A percentile compares a stretch with the other conserved stretches of the same genome.
phyloP scores from a whole-genome alignment of 2,329 filamentous ascomycete species.

The Diaporthe sp. region DNA sequence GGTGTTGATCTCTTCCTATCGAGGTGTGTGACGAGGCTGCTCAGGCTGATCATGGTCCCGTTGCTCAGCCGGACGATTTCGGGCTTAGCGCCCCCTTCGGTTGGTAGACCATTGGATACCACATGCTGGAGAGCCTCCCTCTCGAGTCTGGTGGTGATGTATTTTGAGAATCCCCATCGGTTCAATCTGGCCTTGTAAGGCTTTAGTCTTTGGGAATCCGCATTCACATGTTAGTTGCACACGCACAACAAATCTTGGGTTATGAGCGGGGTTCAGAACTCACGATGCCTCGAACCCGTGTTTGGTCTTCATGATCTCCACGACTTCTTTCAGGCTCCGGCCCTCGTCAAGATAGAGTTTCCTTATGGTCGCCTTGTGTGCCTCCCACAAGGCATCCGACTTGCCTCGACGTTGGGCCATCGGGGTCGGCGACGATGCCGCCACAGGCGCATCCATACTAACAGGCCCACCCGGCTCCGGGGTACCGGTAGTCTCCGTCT shows the following conservation, averaged over 20 bases:
- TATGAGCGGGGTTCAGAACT: neutral
- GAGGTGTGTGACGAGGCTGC: constrained; percentile 8
- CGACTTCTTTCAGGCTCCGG: constrained; percentile 10
- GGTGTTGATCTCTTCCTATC: neutral
- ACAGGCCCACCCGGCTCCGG: neutral
- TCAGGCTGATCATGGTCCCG: neutral
- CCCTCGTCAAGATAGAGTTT: neutral
- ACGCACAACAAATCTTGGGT: too few relatives aligned
- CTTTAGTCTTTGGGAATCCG: neutral
- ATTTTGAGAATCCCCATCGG: constrained; percentile 12
- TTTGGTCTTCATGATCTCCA: constrained; percentile 2
- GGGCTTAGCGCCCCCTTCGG: too few relatives aligned
- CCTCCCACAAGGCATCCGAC: neutral
- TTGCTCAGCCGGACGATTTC: neutral
- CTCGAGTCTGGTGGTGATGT: constrained; percentile 10
- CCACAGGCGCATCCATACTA: neutral
- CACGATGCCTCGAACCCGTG: constrained; percentile 16
- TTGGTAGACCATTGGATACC: neutral
- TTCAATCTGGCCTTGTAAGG: constrained; percentile 10
- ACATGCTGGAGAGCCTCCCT: constrained; percentile 13
- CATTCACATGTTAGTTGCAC: neutral
- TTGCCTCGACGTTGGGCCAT: neutral
- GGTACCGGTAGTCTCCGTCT: neutral
- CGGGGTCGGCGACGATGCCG: neutral
- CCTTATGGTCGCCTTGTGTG: neutral